Base-by-base conservation (phyloP, 495 filamentous ascomycete genomes). In the Bathelium albidoporum region DNA sequence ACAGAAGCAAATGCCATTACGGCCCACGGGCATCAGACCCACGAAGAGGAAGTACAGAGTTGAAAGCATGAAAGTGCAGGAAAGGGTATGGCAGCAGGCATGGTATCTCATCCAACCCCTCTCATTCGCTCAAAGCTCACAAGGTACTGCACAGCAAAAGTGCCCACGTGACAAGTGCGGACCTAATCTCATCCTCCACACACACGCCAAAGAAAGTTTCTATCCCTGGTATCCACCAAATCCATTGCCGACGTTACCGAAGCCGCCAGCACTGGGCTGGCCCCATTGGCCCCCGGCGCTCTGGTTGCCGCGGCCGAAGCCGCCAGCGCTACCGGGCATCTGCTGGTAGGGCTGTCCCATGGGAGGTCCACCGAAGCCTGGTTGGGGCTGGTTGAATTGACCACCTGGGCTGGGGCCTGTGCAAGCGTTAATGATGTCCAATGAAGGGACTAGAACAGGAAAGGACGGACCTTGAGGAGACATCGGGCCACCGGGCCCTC, bases 401-500 rank as follows among this genome's bases (percentile, higher is more conserved):
- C 82, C 83, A 73, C 77, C 84, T 67, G 84, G 83, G 65, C 77
- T 81, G 62, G 84, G 81, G 66, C 80, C 85, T 79, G 68, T 63
- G 62, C 70, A 65, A 44, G 73, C 65, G 59, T 74, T 71, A 73
- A 65, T 60, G 58, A 71, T 61, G 65, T 69, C 65, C 26, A 59
- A 64, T 34, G 53, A 66, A 26, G 61, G 45, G 43, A 66, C 80
- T 82, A 45, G 77, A 81, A 61, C n/a, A n/a, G n/a, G n/a, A 81
- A 53, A 24, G 68, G 66, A 69, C 72, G 63, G 76, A 80, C 83
- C 81, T 78, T 83, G 83, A 74, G 85, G 85, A 72, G 85, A 87
- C 85, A 90, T 91, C 32, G 87, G 84, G 64, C 85, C 85, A n/a
- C 64, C 69, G 63, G 84, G 82, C 45, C 82, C 82, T 68, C 85